Percentiles rank a stretch among this genome's conserved stretches.
phyloP scores from a whole-genome alignment of 2,329 filamentous ascomycete species.

The Talaromyces sp. region DNA sequence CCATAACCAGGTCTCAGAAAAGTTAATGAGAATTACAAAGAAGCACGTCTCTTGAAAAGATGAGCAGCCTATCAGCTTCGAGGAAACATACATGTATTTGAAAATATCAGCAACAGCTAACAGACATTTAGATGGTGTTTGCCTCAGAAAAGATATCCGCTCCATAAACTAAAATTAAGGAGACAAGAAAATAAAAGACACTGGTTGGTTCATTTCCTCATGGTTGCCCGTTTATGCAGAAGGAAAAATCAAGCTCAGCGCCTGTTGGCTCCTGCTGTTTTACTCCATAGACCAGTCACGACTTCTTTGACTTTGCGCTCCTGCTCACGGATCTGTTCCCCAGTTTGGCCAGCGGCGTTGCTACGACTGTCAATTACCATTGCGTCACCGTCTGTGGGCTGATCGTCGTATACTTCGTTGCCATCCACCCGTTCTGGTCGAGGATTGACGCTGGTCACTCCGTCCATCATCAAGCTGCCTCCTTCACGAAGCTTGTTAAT shows the following conservation, averaged over 20 bases:
- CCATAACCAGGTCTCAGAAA: background rate
- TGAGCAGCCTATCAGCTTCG: background rate
- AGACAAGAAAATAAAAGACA: background rate
- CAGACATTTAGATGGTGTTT: background rate
- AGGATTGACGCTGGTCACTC: constrained; percentile 52
- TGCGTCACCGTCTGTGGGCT: constrained; percentile 15
- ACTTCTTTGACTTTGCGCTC: constrained; percentile 55
- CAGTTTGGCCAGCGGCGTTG: constrained; percentile 56
- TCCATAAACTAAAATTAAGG: background rate
- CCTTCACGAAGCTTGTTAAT: constrained; percentile 63
- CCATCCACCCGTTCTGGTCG: constrained; percentile 42
- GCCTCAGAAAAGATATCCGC: background rate
- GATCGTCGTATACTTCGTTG: constrained; percentile 35
- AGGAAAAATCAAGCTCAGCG: constrained; percentile 7
- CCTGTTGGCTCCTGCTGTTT: constrained; percentile 17
- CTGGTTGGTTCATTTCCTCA: background rate
- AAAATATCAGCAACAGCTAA: background rate
- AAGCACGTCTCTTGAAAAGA: background rate
- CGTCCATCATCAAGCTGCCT: constrained; percentile 58
- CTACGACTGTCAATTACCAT: constrained; percentile 55
- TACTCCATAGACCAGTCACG: constrained; percentile 52
- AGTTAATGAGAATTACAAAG: background rate
- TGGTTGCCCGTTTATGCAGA: background rate
- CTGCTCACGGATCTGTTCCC: constrained; percentile 56
- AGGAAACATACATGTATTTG: background rate